Evolutionary conservation across 768 basidiomycete genomes (phyloP), one percentile per base, ranked within the genome.

Genomic region (Calocybe indica): DNA sequence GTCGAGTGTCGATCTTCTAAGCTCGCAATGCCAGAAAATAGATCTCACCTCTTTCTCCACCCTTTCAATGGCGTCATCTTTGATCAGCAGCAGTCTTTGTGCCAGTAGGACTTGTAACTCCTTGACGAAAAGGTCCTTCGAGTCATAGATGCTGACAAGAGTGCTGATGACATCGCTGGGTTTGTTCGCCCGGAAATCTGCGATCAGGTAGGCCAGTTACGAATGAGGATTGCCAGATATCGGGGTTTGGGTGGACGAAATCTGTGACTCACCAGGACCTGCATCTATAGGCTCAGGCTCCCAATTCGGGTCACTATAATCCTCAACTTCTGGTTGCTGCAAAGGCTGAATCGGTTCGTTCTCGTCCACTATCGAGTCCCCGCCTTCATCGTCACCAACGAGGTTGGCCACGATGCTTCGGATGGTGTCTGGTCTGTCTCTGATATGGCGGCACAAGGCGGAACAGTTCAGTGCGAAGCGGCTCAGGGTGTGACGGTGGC

Each of bases 221-320:
- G 2, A 10, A 30, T 36, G 13, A 15, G 31, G 6, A 6, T 9
- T 5, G 22, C 9, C 6, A 9, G n/a, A 41, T 22, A 29, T 22
- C 22, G 22, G 22, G 40, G 46, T 2, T 37, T 14, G 36, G 22
- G 55, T 34, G n/a, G n/a, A 33, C 22, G 28, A 38, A 43, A 14
- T 31, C 5, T n/a, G 7, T 38, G 13, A 59, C 72, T 48, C 53
- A 94, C 93, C 88, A 47, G 92, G 91, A 0, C 94, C 96, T 31
- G 96, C 96, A 63, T 99, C 96, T 46, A 94, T 78, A 0, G 96
- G 94, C 60, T 97, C 94, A 0, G 96, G 96, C 39, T 88, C 83
- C 96, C 96, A 99, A 50, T 89, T 85, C 0, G 89, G 84, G 61
- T 99, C 94, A 1, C 74, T 76, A 58, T 88, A 97, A 52, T 97